Evolutionary conservation across 2,329 filamentous ascomycete genomes (phyloP).

Genomic region (Pestalotiopsis sp.): DNA sequence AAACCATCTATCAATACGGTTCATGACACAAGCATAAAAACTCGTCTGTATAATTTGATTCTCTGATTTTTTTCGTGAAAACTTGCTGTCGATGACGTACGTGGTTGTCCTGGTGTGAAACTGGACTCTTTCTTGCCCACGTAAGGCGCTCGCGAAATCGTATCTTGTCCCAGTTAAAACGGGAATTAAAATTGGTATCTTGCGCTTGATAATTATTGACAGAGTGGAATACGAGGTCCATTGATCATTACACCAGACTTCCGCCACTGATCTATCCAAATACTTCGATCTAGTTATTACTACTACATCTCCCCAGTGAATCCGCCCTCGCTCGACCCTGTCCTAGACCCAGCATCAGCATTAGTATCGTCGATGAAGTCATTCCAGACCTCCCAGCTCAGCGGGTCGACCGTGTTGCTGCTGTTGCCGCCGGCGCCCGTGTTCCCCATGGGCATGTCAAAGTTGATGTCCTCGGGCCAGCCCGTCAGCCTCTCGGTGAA

Average conservation of each 20-base stretch:
- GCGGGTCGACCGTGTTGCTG: conserved; percentile 18
- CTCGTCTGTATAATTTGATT: neutral
- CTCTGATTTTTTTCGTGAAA: too few relatives aligned
- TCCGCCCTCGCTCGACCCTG: conserved; percentile 24
- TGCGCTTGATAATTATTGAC: neutral
- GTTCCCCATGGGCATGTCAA: conserved; percentile 23
- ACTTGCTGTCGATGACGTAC: too few relatives aligned
- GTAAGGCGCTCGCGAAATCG: too few relatives aligned
- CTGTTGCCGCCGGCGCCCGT: neutral
- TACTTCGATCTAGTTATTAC: neutral
- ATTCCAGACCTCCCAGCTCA: conserved; percentile 43
- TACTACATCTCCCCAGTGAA: neutral
- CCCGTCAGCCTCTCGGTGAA: neutral
- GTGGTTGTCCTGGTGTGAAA: too few relatives aligned
- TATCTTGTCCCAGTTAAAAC: too few relatives aligned
- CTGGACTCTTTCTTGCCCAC: too few relatives aligned
- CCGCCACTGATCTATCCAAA: neutral
- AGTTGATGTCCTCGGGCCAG: conserved; percentile 20
- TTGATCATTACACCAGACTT: neutral
- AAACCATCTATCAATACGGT: conserved; percentile 11
- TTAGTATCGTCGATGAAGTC: conserved; percentile 45
- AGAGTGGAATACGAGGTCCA: neutral
- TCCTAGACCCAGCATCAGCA: conserved; percentile 28
- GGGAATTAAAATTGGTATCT: too few relatives aligned
- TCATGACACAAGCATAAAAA: neutral